Base-by-base conservation (phyloP, 2,329 filamentous ascomycete species). In the Paraphaeosphaeria sporulosa region DNA sequence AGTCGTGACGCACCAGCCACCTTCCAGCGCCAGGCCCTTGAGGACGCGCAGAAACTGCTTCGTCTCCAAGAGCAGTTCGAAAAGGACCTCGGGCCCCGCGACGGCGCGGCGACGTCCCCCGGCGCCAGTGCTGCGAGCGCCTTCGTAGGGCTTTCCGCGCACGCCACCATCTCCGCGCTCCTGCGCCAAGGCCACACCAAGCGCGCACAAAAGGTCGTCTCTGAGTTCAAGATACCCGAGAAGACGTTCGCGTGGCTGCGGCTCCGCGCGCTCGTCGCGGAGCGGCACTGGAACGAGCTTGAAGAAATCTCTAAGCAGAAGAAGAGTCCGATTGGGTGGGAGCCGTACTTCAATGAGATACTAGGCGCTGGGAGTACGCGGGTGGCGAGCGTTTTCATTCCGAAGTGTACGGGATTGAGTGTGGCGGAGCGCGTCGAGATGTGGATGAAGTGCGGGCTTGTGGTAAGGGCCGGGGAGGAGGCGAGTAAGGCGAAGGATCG, bases 381-480 rank as follows among this genome's bases (percentile, higher is more conserved):
- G 62, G 84, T 97, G 17, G 95, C 95, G 1, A 87, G 90, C 0
- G 77, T 87, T 5, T 98, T 97, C 78, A 88, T 98, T 54, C 89
- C 92, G 2, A 98, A 98, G 78, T 97, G 94, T 81, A 90, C 89
- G 17, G 83, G 84, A 57, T 76, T 96, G 49, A 85, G 89, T 47
- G 82, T 86, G 0, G 85, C 87, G 2, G 90, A 93, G 69, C 83
- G 89, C 3, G 89, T 97, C 57, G 87, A 90, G 67, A 97, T 99
- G 94, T 99, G 94, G 86, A 89, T 96, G 70, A 97, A 97, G 80
- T 98, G 95, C 77, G 94, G 94, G 19, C 87, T 97, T 88, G 83
- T 93, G 47, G 86, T 90, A 30, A 93, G 92, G 79, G 95, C 95
- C 2, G 95, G 91, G 4, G 94, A 98, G 79, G 95, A 98, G 80